Evolutionary conservation across 75 land plant genomes (phyloP), one percentile per base, ranked within the genome.

Genomic region (Pinus albicaulis): DNA sequence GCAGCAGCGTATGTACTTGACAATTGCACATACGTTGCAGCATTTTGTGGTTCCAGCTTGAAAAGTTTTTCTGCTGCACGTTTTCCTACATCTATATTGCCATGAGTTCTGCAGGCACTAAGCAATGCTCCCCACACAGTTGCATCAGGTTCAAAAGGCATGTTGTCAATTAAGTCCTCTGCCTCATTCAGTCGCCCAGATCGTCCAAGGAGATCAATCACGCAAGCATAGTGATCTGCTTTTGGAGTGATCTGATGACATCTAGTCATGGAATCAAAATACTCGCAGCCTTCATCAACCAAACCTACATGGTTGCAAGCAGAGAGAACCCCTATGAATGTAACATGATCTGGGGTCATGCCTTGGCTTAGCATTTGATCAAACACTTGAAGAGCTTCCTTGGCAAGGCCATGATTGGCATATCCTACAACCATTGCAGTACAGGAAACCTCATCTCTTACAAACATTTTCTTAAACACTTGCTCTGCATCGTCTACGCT

Each of bases 131-230:
- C 36, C 64, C 68, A 76, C 13, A 65, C 78, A 0, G 83, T 83
- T 25, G 83, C 59, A 0, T 71, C 80, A 81, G 79, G 83, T 55
- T 80, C 86, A 57, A 55, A 20, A 36, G 38, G 56, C 55, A 77
- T 69, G 19, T 16, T 71, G 55, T 87, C 84, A 82, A 90, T 85
- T 5, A 88, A 80, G 53, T 63, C 79, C 57, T 65, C 74, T 38
- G 89, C 92, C 58, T 80, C 76, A 8, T 38, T 15, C 53, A 88
- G 23, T 56, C 75, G 15, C 56, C 83, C 60, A 78, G 88, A 85
- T 73, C 85, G 83, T 28, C 80, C 88, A 81, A 85, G 88, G 62
- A 90, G 25, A 83, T 84, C 85, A 71, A 90, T 60, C 0, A 86
- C 66, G 62, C 85, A 74, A 59, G 64, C 78, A 24, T 85, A 55